Base-by-base conservation (phyloP, 495 filamentous ascomycete species). In the Penicillium goetzii region DNA sequence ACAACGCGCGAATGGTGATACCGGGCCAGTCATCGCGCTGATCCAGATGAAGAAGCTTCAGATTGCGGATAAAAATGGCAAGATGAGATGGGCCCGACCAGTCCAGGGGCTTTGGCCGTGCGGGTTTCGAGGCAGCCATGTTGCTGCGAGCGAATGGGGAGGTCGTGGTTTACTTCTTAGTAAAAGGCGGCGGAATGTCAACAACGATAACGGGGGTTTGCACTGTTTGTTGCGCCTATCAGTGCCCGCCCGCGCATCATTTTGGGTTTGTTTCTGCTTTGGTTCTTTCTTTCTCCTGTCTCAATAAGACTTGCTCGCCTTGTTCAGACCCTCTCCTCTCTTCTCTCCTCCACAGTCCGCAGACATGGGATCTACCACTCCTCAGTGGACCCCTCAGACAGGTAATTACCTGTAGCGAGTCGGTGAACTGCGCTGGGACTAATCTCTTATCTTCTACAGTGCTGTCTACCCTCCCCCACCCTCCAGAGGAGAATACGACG, bases 41-140 rank as follows among this genome's bases (percentile, higher is more conserved):
- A 70, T 96, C 90, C 32, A 96, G 84, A 59, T 93, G 85, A 15
- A 97, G 82, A 8, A 96, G 82, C 25, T 88, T 89, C 57, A 96
- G 80, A 72, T 93, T 95, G 56, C 89, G 90, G 17, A 93, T 77
- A 71, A 96, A 92, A 11, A 92, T 81, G n/a, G 85, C 77, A 36
- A 87, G 67, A 69, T 86, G 79, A 9, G 86, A 83, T 41, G 85
- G 80, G 57, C 72, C 43, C 26, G 70, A 38, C 79, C 79, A 82
- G 43, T 73, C 72, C 47, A 77, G 51, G 26, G 74, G 64, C 61
- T 77, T 80, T 19, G 75, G 73, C 38, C 74, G 66, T 47, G 70
- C 40, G 36, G 68, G 64, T 67, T 66, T 76, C 23, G 71, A 55
- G n/a, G 75, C 58, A 61, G 75, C 74, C 74, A 79, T 78, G 28